Percentiles rank a stretch among this genome's conserved stretches.
These are phyloP conservation scores for Microbotryum violaceum DNA, from an alignment of 1,284 basidiomycete genomes.

Conservation along the genomic window DNA sequence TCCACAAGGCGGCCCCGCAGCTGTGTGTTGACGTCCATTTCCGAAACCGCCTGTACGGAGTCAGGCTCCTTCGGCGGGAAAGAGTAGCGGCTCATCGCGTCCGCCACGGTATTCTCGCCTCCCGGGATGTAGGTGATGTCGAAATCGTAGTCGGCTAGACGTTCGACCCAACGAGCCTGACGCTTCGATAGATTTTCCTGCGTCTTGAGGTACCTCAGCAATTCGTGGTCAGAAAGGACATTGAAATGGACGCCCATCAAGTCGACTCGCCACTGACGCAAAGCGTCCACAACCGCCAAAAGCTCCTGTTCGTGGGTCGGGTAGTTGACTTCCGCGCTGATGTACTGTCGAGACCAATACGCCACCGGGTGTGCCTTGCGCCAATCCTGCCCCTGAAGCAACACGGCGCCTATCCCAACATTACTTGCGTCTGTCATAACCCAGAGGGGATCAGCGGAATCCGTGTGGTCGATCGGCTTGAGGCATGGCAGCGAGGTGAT, in stretches of 20 bases:
- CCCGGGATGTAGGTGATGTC: constrained; percentile 35
- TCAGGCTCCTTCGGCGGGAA: constrained; percentile 1
- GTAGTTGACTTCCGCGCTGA: constrained; percentile 21
- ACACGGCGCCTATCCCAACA: constrained; percentile 6
- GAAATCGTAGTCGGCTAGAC: constrained; percentile 43
- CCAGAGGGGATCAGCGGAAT: constrained; percentile 22
- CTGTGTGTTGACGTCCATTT: constrained; percentile 42
- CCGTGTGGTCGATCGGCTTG: constrained; percentile 37
- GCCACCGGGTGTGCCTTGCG: constrained; percentile 15
- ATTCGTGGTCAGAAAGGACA: constrained; percentile 45
- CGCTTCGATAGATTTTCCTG: constrained; percentile 40
- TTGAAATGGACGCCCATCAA: constrained; percentile 37
- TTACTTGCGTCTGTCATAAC: constrained; percentile 17
- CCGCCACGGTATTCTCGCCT: constrained; percentile 39
- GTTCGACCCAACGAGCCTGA: constrained; percentile 11
- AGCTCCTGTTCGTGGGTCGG: constrained; percentile 23
- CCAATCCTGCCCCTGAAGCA: constrained; percentile 17
- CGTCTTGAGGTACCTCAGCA: constrained; percentile 41
- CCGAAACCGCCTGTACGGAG: constrained; percentile 26
- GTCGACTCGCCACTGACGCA: constrained; percentile 15
- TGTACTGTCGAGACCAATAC: constrained; percentile 19
- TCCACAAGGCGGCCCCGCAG: constrained; percentile 34
- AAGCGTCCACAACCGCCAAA: constrained; percentile 18
- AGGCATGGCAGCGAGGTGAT: constrained; percentile 36
- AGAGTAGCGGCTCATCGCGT: constrained; percentile 20